Conservation (phyloP, 371 early-diverging fungal genomes). For the Funneliformis caledonium region DNA sequence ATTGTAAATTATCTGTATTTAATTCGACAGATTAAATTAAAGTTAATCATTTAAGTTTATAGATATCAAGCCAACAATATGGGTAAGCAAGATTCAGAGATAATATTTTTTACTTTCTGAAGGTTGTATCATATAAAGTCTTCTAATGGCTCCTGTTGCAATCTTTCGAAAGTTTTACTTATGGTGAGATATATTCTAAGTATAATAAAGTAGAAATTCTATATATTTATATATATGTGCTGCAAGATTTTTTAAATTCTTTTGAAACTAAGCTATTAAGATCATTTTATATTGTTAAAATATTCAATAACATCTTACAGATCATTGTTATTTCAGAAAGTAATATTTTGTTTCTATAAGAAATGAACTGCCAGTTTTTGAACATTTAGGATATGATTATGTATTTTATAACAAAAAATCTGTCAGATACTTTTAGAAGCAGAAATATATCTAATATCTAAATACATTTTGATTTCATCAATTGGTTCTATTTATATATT, state of each 20-base stretch:
- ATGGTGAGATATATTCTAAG: background rate
- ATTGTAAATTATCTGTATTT: too few species aligned
- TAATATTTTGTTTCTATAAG: slow-evolving; percentile 34
- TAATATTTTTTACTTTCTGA: slow-evolving; percentile 19
- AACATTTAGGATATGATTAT: slow-evolving; percentile 39
- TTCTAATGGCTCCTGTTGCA: slow-evolving; percentile 40
- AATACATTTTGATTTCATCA: too few species aligned
- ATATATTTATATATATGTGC: too few species aligned
- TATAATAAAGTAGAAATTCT: too few species aligned
- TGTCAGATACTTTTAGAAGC: too few species aligned
- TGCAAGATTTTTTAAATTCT: too few species aligned
- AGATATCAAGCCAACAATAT: background rate
- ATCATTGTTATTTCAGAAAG: slow-evolving; percentile 20
- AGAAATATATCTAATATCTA: too few species aligned
- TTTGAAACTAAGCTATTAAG: too few species aligned
- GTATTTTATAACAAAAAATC: background rate
- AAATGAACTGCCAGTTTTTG: slow-evolving; percentile 44
- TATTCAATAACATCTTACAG: slow-evolving; percentile 30
- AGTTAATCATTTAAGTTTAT: too few species aligned
- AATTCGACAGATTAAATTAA: too few species aligned
- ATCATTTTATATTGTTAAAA: too few species aligned
- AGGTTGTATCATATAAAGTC: slow-evolving; percentile 43
- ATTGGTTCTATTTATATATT: too few species aligned
- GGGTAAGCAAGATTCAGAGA: slow-evolving; percentile 30
- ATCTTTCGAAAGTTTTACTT: background rate